Conservation (phyloP, 495 filamentous ascomycete species). For the Penicillium waksmanii region DNA sequence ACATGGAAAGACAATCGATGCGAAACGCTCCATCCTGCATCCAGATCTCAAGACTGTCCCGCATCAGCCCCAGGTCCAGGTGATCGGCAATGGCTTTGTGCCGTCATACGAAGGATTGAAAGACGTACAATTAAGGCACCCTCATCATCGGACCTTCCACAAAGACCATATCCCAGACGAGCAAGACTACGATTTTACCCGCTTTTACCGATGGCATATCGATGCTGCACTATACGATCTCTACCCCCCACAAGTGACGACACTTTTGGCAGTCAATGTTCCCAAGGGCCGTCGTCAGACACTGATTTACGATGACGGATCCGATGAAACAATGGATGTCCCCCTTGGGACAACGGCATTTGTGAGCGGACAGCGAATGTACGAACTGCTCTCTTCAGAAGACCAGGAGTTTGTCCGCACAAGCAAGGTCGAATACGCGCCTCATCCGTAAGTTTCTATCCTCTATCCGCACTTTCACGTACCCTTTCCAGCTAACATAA, state of each 20-base stretch:
- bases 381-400: conserved; percentile 59
- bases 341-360: conserved; percentile 79
- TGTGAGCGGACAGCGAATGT: conserved; percentile 68
- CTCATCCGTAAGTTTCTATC: conserved; percentile 56
- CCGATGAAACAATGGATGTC: conserved; percentile 66
- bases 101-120: conserved; percentile 66
- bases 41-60: conserved; percentile 79
- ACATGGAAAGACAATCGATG: conserved; percentile 71
- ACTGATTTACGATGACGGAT: conserved; percentile 71
- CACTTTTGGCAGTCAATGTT: conserved; percentile 68
- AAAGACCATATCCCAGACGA: conserved; percentile 61
- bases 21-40: conserved; percentile 69
- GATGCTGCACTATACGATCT: conserved; percentile 76
- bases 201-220: conserved; percentile 81
- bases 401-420: conserved; percentile 67
- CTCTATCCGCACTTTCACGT: not conserved
- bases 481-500: not conserved
- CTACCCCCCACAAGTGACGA: conserved; percentile 70
- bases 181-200: conserved; percentile 67
- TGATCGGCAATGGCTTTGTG: conserved; percentile 74
- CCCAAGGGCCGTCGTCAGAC: conserved; percentile 66
- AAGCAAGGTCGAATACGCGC: conserved; percentile 71
- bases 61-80: conserved; percentile 77
- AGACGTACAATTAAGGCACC: conserved; percentile 69
- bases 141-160: conserved; percentile 76